These are phyloP conservation scores for Kazachstania africana DNA, from an alignment of 805 yeast genomes.

Conservation along the genomic window DNA sequence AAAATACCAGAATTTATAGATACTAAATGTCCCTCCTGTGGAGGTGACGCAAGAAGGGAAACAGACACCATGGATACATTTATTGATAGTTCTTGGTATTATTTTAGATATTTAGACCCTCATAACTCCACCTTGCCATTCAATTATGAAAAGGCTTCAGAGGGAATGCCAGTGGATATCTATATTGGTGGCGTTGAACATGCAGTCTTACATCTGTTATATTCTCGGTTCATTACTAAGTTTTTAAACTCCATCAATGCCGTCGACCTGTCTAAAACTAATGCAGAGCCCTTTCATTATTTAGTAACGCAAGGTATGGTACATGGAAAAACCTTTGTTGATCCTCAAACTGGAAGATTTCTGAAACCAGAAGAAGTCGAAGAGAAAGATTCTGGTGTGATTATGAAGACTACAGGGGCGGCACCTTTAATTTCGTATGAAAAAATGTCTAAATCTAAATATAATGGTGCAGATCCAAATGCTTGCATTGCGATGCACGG, in stretches of 20 bases:
- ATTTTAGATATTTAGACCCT: conserved; percentile 72
- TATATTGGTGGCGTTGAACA: conserved; percentile 96
- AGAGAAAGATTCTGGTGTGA: conserved; percentile 28
- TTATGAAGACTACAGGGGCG: conserved; percentile 38
- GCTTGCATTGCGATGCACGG: conserved; percentile 68
- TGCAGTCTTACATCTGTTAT: conserved; percentile 83
- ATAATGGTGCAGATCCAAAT: conserved; percentile 86
- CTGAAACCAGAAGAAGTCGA: conserved; percentile 70
- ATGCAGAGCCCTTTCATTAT: conserved; percentile 71
- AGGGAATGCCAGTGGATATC: conserved; percentile 70
- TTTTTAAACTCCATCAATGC: conserved; percentile 54
- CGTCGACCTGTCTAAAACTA: conserved; percentile 43
- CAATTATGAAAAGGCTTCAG: conserved; percentile 34
- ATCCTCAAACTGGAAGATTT: conserved; percentile 64
- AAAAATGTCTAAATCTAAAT: conserved; percentile 94
- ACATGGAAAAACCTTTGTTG: conserved; percentile 72
- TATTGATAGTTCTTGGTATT: conserved; percentile 97
- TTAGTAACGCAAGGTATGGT: conserved; percentile 97
- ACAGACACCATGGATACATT: conserved; percentile 99
- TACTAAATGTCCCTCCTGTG: conserved; percentile 74
- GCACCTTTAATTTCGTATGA: conserved; percentile 54
- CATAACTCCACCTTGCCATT: conserved; percentile 49
- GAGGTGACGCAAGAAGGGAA: conserved; percentile 63
- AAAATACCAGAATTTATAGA: conserved; percentile 57
- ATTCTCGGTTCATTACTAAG: conserved; percentile 77